Evolutionary conservation across 805 yeast species (phyloP).

Genomic region (Debaryomyces castellii): DNA sequence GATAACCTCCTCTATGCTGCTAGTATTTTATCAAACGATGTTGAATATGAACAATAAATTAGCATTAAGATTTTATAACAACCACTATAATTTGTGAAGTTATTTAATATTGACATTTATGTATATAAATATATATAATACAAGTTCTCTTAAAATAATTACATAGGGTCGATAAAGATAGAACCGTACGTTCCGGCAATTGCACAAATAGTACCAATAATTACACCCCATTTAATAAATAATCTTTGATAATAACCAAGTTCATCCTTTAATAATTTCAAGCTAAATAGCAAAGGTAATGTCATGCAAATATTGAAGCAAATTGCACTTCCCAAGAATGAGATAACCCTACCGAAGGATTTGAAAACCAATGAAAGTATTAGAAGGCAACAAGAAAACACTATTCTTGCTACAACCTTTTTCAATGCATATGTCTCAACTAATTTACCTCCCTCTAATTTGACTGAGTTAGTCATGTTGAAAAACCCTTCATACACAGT

Average conservation of each 20-base stretch:
- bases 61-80: background rate
- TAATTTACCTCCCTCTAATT: background rate
- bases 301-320: constrained; percentile 42
- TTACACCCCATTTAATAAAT: constrained; percentile 17
- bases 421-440: background rate
- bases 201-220: constrained; percentile 17
- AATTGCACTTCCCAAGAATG: constrained; percentile 41
- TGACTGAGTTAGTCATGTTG: constrained; percentile 4
- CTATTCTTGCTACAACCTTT: constrained; percentile 8
- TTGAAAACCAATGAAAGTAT: constrained; percentile 28
- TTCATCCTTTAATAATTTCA: constrained; percentile 21
- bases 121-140: background rate
- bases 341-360: constrained; percentile 40
- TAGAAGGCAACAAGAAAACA: background rate
- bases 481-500: constrained; percentile 35
- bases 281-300: constrained; percentile 38
- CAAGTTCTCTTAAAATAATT: background rate
- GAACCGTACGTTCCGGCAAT: constrained; percentile 28
- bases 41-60: constrained; percentile 11
- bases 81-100: background rate
- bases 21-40: constrained; percentile 18
- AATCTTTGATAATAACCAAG: constrained; percentile 9
- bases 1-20: constrained; percentile 52
- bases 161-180: constrained; percentile 11
- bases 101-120: background rate